phyloP scores from a whole-genome alignment of 352 stramenopile genomes.

The Plasmopara halstedii region DNA sequence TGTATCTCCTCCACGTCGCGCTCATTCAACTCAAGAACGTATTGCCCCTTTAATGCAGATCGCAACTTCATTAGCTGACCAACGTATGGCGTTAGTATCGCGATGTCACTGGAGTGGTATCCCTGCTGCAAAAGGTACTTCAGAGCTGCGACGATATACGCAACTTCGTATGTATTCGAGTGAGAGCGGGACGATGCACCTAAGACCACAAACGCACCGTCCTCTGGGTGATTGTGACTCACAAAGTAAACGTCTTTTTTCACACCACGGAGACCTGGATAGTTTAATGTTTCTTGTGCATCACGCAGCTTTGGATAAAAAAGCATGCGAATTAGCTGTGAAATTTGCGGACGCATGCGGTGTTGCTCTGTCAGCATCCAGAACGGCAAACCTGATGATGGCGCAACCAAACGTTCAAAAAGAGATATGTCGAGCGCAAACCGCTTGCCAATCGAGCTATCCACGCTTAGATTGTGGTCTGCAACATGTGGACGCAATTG shows the following conservation, averaged over 20 bases:
- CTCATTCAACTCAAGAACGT: slow-evolving; percentile 33
- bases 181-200: slow-evolving; percentile 34
- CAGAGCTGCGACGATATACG: slow-evolving; percentile 59
- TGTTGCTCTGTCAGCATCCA: slow-evolving; percentile 68
- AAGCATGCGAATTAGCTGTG: slow-evolving; percentile 50
- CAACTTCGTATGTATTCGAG: slow-evolving; percentile 59
- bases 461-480: slow-evolving; percentile 62
- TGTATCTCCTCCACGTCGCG: slow-evolving; percentile 38
- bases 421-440: slow-evolving; percentile 76
- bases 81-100: slow-evolving; percentile 78
- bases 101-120: slow-evolving; percentile 52
- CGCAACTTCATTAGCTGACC: slow-evolving; percentile 66
- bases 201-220: slow-evolving; percentile 10
- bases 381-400: slow-evolving; percentile 12
- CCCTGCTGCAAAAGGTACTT: slow-evolving; percentile 65
- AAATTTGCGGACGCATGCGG: slow-evolving; percentile 75
- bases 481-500: slow-evolving; percentile 75
- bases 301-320: slow-evolving; percentile 68
- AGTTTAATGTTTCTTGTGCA: slow-evolving; percentile 38
- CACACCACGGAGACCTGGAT: slow-evolving; percentile 44
- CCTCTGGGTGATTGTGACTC: slow-evolving; percentile 47
- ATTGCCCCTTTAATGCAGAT: slow-evolving; percentile 26
- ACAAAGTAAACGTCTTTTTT: slow-evolving; percentile 67
- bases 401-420: slow-evolving; percentile 67
- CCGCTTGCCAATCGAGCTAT: slow-evolving; percentile 31